Base-by-base conservation (phyloP, 345 rosid species). In the Anastatica hierochuntica region DNA sequence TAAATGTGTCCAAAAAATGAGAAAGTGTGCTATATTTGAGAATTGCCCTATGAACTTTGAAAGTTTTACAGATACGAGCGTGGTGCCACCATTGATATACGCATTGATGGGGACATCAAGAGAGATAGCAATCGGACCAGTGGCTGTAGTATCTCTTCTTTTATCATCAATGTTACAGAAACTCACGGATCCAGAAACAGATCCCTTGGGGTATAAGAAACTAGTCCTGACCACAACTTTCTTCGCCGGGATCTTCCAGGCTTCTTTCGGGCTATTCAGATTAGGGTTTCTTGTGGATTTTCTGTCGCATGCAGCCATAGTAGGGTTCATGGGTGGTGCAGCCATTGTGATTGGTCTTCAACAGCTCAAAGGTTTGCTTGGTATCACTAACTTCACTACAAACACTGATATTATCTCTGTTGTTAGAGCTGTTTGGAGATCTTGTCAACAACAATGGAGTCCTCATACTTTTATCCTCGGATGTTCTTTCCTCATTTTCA, bases 71-170 rank as follows among this genome's bases (percentile, higher is more conserved):
- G 97, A 90, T 63, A 74, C 97, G 1, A 90, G 94, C 48, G 90
- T 84, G 19, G 73, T 86, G 17, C 97, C 97, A 6, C 96, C 97
- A 40, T 74, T 90, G 36, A 73, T 90, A 5, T 90, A 90, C 51
- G 94, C 97, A 19, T 35, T 77, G 36, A 84, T 86, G 96, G 97
- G 97, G 59, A 84, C 96, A 43, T 90, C 97, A 54, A 82, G 84
- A 40, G 96, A 90, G 68, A 68, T 90, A 44, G 97, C 94, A 12
- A 79, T 84, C 27, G 97, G 96, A 67, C 97, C 96, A 5, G 96
- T 90, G 12, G 96, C 97, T 5, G 96, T 90, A 17, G 85, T 87
- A 51, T 90, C 97, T 13, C 75, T 90, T 26, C 90, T 90, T 31
- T 20, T 87, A 47, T 79, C 95, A 4, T 86, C 96, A 26, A 82